Conservation (phyloP, 768 basidiomycete genomes). For the Paxillus ammoniavirescens region DNA sequence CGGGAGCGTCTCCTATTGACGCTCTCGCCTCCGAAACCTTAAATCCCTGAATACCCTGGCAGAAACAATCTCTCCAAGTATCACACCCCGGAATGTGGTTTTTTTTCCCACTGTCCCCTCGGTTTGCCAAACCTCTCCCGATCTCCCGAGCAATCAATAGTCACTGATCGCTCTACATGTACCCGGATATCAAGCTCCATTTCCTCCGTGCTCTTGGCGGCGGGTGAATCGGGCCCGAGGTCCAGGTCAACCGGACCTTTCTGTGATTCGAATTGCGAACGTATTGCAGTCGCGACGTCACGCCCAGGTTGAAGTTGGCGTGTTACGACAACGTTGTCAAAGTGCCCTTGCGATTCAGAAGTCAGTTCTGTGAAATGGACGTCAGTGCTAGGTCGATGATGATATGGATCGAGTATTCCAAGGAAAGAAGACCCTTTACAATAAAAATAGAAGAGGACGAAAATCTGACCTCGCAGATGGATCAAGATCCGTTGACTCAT, state of each 20-base stretch:
- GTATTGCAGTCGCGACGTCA: constrained; percentile 20
- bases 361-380: constrained; percentile 15
- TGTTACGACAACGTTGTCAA: constrained; percentile 28
- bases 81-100: background rate
- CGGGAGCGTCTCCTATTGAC: too few relatives aligned
- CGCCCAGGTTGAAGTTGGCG: constrained; percentile 18
- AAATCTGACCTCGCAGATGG: constrained; percentile 49
- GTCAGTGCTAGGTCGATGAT: background rate
- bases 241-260: constrained; percentile 27
- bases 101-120: constrained; percentile 3
- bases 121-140: background rate
- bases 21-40: too few relatives aligned
- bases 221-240: constrained; percentile 10
- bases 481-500: constrained; percentile 59
- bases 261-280: constrained; percentile 16
- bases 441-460: background rate
- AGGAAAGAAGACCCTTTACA: too few relatives aligned
- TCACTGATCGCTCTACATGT: constrained; percentile 29
- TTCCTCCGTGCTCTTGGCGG: constrained; percentile 6
- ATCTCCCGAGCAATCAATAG: constrained; percentile 19
- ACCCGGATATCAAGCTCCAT: constrained; percentile 31
- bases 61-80: background rate
- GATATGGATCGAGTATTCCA: background rate
- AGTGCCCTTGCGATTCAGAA: constrained; percentile 23
- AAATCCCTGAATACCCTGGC: constrained; percentile 20